phyloP scores from a whole-genome alignment of 768 basidiomycete genomes.

The Tulasnella sp. region DNA sequence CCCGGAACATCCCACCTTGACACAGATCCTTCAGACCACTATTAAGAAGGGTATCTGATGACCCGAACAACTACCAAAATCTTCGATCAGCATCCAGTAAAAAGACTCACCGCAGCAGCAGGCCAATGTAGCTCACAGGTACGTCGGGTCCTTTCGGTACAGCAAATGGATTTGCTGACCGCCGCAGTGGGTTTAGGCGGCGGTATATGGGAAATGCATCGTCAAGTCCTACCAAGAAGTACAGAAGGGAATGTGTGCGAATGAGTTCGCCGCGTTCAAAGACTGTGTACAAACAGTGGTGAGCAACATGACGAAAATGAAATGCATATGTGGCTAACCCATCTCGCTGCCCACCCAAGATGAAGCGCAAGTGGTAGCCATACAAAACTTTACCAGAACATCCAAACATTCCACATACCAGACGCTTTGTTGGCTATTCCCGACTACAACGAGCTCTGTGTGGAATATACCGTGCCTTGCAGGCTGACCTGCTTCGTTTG shows the following conservation, averaged over 20 bases:
- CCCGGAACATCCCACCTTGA: too few species aligned
- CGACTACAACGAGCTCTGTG: too few species aligned
- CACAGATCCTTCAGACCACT: too few species aligned
- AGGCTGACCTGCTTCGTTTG: too few species aligned
- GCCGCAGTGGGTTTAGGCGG: slow-evolving; percentile 36
- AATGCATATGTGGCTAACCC: neutral
- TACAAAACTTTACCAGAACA: too few species aligned
- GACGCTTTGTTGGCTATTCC: too few species aligned
- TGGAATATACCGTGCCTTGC: too few species aligned
- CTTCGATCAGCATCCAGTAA: slow-evolving; percentile 16
- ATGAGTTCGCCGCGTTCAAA: slow-evolving; percentile 77
- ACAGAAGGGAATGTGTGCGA: slow-evolving; percentile 68
- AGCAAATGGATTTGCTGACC: neutral
- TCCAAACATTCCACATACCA: too few species aligned
- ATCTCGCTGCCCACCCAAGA: slow-evolving; percentile 26
- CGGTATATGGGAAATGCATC: slow-evolving; percentile 82
- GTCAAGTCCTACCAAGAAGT: slow-evolving; percentile 74
- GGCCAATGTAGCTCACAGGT: slow-evolving; percentile 7
- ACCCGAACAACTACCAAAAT: neutral
- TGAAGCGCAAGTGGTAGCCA: slow-evolving; percentile 45
- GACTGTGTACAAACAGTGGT: slow-evolving; percentile 73
- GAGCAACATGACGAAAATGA: slow-evolving; percentile 25
- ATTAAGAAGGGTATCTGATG: too few species aligned
- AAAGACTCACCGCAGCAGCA: slow-evolving; percentile 13
- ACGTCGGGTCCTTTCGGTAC: neutral